These are phyloP conservation scores for Thoreauomyces humboldtii DNA, from an alignment of 192 early-diverging fungal species.

Conservation along the genomic window DNA sequence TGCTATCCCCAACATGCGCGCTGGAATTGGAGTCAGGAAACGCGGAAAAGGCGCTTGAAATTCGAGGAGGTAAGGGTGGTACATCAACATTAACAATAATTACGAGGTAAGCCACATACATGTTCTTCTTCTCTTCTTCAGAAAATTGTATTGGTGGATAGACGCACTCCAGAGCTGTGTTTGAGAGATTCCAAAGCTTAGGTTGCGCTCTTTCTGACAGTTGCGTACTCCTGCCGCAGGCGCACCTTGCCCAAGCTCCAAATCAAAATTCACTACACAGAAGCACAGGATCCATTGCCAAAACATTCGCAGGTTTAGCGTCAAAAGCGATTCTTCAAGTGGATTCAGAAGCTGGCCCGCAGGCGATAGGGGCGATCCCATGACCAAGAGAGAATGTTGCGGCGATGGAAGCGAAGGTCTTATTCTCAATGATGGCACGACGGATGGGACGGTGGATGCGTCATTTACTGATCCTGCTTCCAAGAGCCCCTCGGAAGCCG, in stretches of 20 bases:
- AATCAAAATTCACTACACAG: constrained; percentile 53
- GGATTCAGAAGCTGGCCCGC: constrained; percentile 2
- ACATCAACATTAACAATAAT: no score
- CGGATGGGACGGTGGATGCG: no score
- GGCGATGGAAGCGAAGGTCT: not conserved
- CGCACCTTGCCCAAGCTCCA: constrained; percentile 50
- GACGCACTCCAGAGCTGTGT: constrained; percentile 46
- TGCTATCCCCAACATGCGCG: constrained; percentile 46
- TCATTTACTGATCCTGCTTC: no score
- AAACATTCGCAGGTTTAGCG: constrained; percentile 32
- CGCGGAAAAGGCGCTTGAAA: constrained; percentile 48
- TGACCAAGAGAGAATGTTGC: not conserved
- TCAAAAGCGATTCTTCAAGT: not conserved
- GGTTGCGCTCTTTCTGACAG: no score
- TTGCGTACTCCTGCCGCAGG: no score
- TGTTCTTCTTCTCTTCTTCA: constrained; percentile 45
- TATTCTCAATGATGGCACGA: not conserved
- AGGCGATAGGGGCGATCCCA: constrained; percentile 9
- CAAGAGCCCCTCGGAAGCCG: constrained; percentile 3
- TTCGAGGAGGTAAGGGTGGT: not conserved
- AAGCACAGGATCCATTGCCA: constrained; percentile 50
- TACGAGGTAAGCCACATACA: no score
- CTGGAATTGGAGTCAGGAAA: constrained; percentile 58
- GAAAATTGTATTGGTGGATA: constrained; percentile 48
- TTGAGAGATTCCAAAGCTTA: not conserved